Conservation (phyloP, 345 rosid genomes). For the Populus nigra region DNA sequence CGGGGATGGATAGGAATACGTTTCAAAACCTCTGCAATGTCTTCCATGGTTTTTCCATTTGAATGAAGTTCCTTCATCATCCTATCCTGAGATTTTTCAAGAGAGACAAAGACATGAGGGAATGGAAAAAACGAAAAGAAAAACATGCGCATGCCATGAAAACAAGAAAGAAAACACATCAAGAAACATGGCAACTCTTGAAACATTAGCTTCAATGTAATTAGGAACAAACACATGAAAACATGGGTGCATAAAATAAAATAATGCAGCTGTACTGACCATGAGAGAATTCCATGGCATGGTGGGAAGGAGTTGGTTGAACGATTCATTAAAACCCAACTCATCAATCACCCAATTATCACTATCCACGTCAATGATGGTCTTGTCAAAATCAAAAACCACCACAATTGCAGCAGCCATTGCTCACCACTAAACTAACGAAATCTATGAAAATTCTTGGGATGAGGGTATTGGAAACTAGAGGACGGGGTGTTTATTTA, state of each 20-base stretch:
- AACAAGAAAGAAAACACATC: neutral
- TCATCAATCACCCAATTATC: slow-evolving; percentile 82
- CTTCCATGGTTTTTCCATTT: slow-evolving; percentile 56
- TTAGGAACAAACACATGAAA: neutral
- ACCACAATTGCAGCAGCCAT: slow-evolving; percentile 50
- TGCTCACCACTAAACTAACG: too few relatives aligned
- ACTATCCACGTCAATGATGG: slow-evolving; percentile 81
- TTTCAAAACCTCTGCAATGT: slow-evolving; percentile 53
- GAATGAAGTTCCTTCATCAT: slow-evolving; percentile 76
- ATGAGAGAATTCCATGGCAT: slow-evolving; percentile 91
- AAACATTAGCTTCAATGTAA: too few relatives aligned
- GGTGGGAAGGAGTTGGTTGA: slow-evolving; percentile 79
- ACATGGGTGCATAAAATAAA: too few relatives aligned
- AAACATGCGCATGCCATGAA: neutral
- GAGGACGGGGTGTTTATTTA: slow-evolving; percentile 28
- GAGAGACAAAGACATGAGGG: neutral
- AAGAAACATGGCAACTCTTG: too few relatives aligned
- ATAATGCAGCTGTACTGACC: slow-evolving; percentile 32
- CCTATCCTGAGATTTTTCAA: slow-evolving; percentile 47
- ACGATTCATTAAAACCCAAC: slow-evolving; percentile 68
- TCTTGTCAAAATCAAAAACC: slow-evolving; percentile 83
- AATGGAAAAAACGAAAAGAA: neutral
- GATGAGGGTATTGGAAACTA: neutral
- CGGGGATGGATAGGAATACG: slow-evolving; percentile 62
- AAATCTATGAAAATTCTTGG: neutral